Percentiles rank a stretch among this genome's conserved stretches.
Evolutionary conservation across 768 basidiomycete genomes (phyloP).

Genomic region (Clitopilus hobsonii): DNA sequence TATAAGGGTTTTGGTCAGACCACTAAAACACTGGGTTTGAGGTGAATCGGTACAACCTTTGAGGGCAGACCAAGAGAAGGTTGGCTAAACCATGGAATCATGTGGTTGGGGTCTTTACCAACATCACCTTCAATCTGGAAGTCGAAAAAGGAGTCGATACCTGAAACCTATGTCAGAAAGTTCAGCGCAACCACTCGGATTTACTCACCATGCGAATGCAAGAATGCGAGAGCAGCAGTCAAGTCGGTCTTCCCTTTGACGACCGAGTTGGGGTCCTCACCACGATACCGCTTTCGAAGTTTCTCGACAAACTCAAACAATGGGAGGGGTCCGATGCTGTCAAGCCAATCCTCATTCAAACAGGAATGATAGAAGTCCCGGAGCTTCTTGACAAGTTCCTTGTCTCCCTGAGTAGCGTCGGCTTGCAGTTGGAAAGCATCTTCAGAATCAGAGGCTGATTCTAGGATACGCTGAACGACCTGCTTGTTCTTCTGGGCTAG

Average conservation of each 20-base stretch:
- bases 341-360: conserved; percentile 70
- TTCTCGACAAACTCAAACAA: conserved; percentile 62
- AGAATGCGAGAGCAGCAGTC: conserved; percentile 78
- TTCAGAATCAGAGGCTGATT: conserved; percentile 26
- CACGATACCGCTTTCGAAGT: conserved; percentile 56
- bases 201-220: conserved; percentile 76
- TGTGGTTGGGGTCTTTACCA: conserved; percentile 79
- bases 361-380: conserved; percentile 78
- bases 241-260: conserved; percentile 43
- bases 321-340: conserved; percentile 69
- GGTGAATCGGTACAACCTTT: conserved; percentile 45
- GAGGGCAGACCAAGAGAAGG: conserved; percentile 78
- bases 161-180: conserved; percentile 31
- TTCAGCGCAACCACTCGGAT: background rate
- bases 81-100: conserved; percentile 85
- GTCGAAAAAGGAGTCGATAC: conserved; percentile 72
- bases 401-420: conserved; percentile 21
- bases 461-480: conserved; percentile 69
- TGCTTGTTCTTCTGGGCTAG: conserved; percentile 75
- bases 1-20: conserved; percentile 20
- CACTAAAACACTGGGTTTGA: background rate
- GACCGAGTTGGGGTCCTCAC: conserved; percentile 33
- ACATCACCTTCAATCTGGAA: conserved; percentile 87
- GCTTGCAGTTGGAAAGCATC: conserved; percentile 17
- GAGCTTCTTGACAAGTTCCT: conserved; percentile 55